phyloP scores from a whole-genome alignment of 2,329 filamentous ascomycete genomes.

The Eutypa lata region DNA sequence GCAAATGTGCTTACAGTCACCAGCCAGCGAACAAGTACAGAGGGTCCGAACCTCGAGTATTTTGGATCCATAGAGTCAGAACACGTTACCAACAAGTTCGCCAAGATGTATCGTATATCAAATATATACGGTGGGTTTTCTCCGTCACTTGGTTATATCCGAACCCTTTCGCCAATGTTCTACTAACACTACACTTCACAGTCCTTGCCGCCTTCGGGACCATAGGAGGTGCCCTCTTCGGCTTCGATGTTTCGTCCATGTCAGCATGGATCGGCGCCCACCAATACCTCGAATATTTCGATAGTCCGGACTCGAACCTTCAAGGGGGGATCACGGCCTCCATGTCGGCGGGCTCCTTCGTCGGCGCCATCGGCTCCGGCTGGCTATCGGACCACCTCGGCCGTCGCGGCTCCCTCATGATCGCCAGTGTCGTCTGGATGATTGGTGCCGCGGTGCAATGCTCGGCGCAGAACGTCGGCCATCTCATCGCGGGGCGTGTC shows the following conservation, averaged over 20 bases:
- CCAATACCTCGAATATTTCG: constrained; percentile 48
- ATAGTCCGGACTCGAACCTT: constrained; percentile 38
- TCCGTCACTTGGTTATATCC: neutral
- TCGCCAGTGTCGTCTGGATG: constrained; percentile 42
- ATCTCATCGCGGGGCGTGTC: constrained; percentile 49
- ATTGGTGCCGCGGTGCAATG: constrained; percentile 57
- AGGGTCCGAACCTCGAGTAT: neutral
- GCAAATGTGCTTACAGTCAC: neutral
- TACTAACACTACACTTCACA: neutral
- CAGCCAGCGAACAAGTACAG: neutral
- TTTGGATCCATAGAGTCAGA: neutral
- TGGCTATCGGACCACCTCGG: constrained; percentile 43
- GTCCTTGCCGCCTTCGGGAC: constrained; percentile 20
- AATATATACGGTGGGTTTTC: constrained; percentile 3
- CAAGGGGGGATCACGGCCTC: constrained; percentile 48
- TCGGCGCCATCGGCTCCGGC: constrained; percentile 43
- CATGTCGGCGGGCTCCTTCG: constrained; percentile 46
- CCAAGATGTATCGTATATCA: constrained; percentile 3
- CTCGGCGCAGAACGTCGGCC: constrained; percentile 52
- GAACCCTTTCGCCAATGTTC: neutral
- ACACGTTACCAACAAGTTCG: neutral
- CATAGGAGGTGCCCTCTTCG: constrained; percentile 37
- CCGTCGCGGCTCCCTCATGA: constrained; percentile 35
- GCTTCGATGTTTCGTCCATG: constrained; percentile 26
- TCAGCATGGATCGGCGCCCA: constrained; percentile 47